Conservation (phyloP, 805 yeast species). For the Hanseniaspora hatyaiensis region DNA sequence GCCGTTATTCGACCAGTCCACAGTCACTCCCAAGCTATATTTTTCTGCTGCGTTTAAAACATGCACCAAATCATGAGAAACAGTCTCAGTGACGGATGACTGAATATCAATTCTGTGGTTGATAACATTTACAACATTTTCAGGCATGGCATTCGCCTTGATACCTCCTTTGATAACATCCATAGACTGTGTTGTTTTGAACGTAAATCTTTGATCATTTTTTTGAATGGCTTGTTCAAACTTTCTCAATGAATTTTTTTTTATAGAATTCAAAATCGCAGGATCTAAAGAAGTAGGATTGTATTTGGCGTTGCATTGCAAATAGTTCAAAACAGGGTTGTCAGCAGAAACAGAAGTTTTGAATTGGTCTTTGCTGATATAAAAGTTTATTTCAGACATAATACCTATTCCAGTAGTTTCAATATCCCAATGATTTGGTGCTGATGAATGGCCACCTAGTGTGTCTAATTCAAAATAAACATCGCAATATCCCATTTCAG, state of each 20-base stretch:
- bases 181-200: slow-evolving; percentile 46
- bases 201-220: slow-evolving; percentile 21
- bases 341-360: slow-evolving; percentile 34
- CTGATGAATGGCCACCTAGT: slow-evolving; percentile 46
- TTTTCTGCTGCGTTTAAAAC: slow-evolving; percentile 16
- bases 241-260: slow-evolving; percentile 22
- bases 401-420: slow-evolving; percentile 73
- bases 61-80: slow-evolving; percentile 28
- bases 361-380: slow-evolving; percentile 45
- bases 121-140: slow-evolving; percentile 34
- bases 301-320: slow-evolving; percentile 55
- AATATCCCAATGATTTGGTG: slow-evolving; percentile 40
- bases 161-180: slow-evolving; percentile 48
- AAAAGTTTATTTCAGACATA: slow-evolving; percentile 44
- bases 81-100: slow-evolving; percentile 36
- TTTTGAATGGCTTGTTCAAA: slow-evolving; percentile 24
- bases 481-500: slow-evolving; percentile 48
- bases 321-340: slow-evolving; percentile 49
- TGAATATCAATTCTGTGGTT: slow-evolving; percentile 51
- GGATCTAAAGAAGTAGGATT: slow-evolving; percentile 22
- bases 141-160: slow-evolving; percentile 53
- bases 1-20: slow-evolving; percentile 12
- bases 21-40: slow-evolving; percentile 16
- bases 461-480: slow-evolving; percentile 29
- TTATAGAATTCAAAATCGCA: slow-evolving; percentile 22